These are phyloP conservation scores for Vanrija pseudolonga DNA, from an alignment of 1,284 basidiomycete species.

Conservation along the genomic window DNA sequence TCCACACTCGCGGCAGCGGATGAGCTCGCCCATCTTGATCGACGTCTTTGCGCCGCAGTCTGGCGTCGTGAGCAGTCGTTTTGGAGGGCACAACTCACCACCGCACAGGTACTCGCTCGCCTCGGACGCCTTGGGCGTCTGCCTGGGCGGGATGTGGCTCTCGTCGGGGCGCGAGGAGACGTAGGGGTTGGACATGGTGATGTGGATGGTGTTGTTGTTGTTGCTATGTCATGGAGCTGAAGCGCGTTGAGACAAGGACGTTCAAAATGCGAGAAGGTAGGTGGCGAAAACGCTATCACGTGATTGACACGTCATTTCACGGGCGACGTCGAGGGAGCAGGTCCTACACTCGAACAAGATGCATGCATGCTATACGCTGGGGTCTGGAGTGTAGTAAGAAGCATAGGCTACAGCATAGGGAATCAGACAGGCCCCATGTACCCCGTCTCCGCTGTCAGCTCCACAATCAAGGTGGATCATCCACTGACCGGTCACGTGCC, in stretches of 20 bases:
- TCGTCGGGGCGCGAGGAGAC: slow-evolving; percentile 25
- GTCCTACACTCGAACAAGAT: background rate
- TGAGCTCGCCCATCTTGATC: slow-evolving; percentile 89
- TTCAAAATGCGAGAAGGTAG: background rate
- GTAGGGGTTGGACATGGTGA: slow-evolving; percentile 42
- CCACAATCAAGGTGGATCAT: no score
- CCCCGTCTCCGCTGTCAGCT: no score
- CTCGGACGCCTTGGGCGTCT: slow-evolving; percentile 34
- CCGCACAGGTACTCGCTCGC: slow-evolving; percentile 91
- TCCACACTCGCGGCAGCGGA: slow-evolving; percentile 94
- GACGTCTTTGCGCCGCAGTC: slow-evolving; percentile 93
- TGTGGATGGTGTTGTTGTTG: background rate
- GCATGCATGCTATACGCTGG: no score
- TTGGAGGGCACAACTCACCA: slow-evolving; percentile 55
- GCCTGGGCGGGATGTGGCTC: slow-evolving; percentile 30
- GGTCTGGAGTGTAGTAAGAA: no score
- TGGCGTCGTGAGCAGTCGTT: slow-evolving; percentile 44
- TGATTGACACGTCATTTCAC: slow-evolving; percentile 1
- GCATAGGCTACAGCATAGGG: no score
- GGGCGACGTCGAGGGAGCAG: background rate
- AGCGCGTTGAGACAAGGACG: background rate
- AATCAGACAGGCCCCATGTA: no score
- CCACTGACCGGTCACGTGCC: no score
- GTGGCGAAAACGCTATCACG: background rate
- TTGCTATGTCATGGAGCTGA: background rate